Percentiles rank a stretch among this genome's conserved stretches.
phyloP scores from a whole-genome alignment of 805 yeast genomes.

The Kluyveromyces aestuarii region DNA sequence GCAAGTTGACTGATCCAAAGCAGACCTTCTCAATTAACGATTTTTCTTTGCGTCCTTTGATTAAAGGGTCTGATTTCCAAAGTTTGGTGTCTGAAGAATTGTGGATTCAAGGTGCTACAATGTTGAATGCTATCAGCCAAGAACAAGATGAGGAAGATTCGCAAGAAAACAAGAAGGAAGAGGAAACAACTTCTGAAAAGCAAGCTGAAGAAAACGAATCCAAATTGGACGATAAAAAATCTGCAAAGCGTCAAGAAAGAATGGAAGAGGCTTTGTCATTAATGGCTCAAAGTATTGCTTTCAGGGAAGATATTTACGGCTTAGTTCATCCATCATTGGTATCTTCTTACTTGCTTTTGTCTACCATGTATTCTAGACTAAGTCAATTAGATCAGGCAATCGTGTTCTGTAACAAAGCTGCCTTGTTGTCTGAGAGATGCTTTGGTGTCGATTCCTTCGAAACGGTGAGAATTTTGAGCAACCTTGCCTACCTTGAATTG shows the following conservation, averaged over 20 bases:
- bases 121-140: conserved; percentile 15
- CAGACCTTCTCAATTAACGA: conserved; percentile 52
- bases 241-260: conserved; percentile 18
- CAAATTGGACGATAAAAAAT: conserved; percentile 6
- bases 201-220: not conserved
- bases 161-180: not conserved
- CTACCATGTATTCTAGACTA: conserved; percentile 56
- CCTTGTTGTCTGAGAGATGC: conserved; percentile 68
- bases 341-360: conserved; percentile 52
- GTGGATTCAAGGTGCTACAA: conserved; percentile 51
- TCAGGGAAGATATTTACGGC: conserved; percentile 81
- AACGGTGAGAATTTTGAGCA: conserved; percentile 59
- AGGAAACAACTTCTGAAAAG: not conserved
- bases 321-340: conserved; percentile 72
- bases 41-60: conserved; percentile 64
- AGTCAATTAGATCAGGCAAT: conserved; percentile 52
- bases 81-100: conserved; percentile 68
- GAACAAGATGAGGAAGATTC: not conserved
- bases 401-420: conserved; percentile 56
- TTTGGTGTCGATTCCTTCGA: conserved; percentile 76
- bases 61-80: conserved; percentile 60
- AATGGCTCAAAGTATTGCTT: conserved; percentile 57
- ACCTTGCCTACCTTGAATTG: conserved; percentile 66
- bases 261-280: conserved; percentile 53
- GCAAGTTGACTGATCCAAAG: conserved; percentile 20